Evolutionary conservation across 495 filamentous ascomycete genomes (phyloP).

Genomic region (Aspergillus steynii): DNA sequence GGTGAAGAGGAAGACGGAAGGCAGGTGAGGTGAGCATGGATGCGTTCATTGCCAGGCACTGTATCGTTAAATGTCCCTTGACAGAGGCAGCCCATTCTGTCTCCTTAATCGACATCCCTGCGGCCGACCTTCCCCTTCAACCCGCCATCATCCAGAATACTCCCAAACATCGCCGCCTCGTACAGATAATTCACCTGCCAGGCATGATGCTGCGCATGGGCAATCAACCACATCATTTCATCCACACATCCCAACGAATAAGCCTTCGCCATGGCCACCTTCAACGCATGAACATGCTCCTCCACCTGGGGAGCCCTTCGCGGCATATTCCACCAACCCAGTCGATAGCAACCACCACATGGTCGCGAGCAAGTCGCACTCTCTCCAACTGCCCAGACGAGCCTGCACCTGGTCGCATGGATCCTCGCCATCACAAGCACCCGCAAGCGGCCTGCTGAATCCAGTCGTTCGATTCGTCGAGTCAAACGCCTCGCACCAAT

Average conservation of each 20-base stretch:
- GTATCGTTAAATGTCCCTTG: too few relatives aligned
- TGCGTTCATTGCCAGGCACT: too few relatives aligned
- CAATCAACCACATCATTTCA: slow-evolving; percentile 32
- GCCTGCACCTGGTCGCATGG: slow-evolving; percentile 29
- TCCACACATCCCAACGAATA: slow-evolving; percentile 27
- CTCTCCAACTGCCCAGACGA: slow-evolving; percentile 12
- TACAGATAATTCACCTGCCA: slow-evolving; percentile 39
- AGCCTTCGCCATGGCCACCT: slow-evolving; percentile 22
- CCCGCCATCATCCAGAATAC: slow-evolving; percentile 31
- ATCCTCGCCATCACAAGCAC: slow-evolving; percentile 30
- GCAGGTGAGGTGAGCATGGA: slow-evolving; percentile 11
- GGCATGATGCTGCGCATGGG: slow-evolving; percentile 35
- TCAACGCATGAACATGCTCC: slow-evolving; percentile 21
- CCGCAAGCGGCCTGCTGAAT: slow-evolving; percentile 27
- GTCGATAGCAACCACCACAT: slow-evolving; percentile 27
- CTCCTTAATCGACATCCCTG: too few relatives aligned
- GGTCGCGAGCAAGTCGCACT: slow-evolving; percentile 15
- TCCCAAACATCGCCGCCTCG: slow-evolving; percentile 40
- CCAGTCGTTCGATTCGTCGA: slow-evolving; percentile 29
- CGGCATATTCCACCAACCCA: slow-evolving; percentile 27
- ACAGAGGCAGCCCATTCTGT: too few relatives aligned
- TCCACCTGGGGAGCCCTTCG: slow-evolving; percentile 21
- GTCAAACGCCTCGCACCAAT: slow-evolving; percentile 35
- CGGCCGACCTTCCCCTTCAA: slow-evolving; percentile 33
- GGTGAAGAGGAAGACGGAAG: slow-evolving; percentile 57